Evolutionary conservation across 208 protist genomes (phyloP), one percentile per base, ranked within the genome.

Genomic region (Balamuthia mandrillaris): DNA sequence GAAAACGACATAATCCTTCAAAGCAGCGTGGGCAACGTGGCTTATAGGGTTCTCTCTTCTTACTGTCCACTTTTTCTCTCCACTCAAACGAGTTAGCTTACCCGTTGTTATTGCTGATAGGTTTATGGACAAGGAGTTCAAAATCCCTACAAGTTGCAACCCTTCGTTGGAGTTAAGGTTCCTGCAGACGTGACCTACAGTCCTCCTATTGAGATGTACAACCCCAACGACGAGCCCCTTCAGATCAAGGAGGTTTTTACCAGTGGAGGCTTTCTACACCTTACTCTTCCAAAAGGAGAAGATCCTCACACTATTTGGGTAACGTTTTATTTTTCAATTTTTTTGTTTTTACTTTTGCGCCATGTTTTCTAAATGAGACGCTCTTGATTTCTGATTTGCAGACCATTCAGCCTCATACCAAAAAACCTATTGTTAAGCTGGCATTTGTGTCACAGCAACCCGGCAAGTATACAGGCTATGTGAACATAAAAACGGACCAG

Each of bases 241-340:
- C 29, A 63, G 5, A 56, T 84, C 18, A 84, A 77, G 16, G 77
- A 84, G 58, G 39, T 84, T 24, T 84, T 68, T 56, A 84, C 77
- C 16, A 70, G 54, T 21, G 77, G 77, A 27, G 77, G 77, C n/a
- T 84, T 84, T n/a, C 56, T 84, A 16, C 77, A 84, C 58, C 77
- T 84, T 16, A 84, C 33, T 39, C 77, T 84, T n/a, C 77, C 77
- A 81, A 56, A n/a, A 18, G 49, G 18, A 56, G 49, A 56, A 24
- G 49, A 56, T 24, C 49, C 18, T 24, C 49, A 18, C 49, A 56
- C 18, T n/a, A 24, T 24, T 56, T 56, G n/a, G n/a, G 18, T n/a
- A 56, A 56, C 49, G n/a, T 24, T 56, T 56, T 18, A n/a, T 56
- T 56, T 56, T 56, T n/a, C n/a, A n/a, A 18, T 56, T 56, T 56